Base-by-base conservation (phyloP, 2,329 filamentous ascomycete genomes). In the Paraconiothyrium brasiliense region DNA sequence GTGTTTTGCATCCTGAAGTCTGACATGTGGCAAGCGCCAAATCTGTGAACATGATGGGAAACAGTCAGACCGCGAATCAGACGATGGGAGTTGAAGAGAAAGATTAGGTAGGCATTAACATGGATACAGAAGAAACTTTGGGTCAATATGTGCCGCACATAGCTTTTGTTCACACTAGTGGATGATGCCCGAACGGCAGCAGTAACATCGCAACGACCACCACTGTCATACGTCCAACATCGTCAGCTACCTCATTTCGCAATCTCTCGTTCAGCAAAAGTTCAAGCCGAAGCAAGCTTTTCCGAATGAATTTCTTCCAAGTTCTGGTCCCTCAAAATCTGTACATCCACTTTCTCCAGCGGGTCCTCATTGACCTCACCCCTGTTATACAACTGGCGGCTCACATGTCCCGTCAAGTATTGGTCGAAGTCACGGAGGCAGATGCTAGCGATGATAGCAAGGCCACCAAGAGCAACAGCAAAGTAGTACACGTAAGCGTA, bases 401-500 rank as follows among this genome's bases (percentile, higher is more conserved):
- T 58, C 14, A 72, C 65, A 41, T 71, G 70, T 1, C 56, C 61
- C 2, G 66, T 71, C 3, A 72, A 41, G 35, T 67, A 69, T 8
- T 56, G 61, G 47, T 72, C 70, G 46, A 68, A 70, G 54, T 71
- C 64, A 8, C 59, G 57, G 49, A 65, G 52, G 27, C 59, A 68
- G 9, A 59, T 39, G 7, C 60, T 59, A 9, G 67, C 68, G 22
- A 63, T 58, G 4, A 71, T 59, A 4, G 57, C 46, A 37, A 66
- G 57, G 8, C 51, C 44, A 14, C 64, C 65, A n/a, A 71, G 58
- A 0, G 68, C 68, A 20, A 71, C 49, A 3, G 65, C 63, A 11
- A 62, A 60, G 54, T 71, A 71, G 52, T 71, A 71, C 1, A 71
- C 64, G 30, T 70, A 71, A 9, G 69, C 47, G 48, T 69, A 71